phyloP scores from a whole-genome alignment of 2,329 filamentous ascomycete genomes.

The Sporothrix brasiliensis region DNA sequence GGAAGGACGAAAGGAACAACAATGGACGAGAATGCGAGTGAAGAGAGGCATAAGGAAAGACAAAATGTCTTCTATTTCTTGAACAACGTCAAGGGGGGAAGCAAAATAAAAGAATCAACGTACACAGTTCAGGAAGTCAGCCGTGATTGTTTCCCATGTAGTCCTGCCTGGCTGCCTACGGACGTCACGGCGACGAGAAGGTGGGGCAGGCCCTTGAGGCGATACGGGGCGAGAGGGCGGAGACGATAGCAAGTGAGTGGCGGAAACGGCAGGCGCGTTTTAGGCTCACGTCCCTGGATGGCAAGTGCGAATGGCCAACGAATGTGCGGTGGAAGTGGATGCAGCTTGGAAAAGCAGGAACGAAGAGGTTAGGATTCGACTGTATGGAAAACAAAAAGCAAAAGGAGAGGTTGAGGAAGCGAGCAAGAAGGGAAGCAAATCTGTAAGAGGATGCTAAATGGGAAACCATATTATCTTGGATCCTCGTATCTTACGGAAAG shows the following conservation, averaged over 20 bases:
- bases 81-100: not conserved
- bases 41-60: not conserved
- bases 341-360: not conserved
- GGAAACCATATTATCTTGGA: constrained; percentile 11
- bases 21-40: not conserved
- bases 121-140: constrained; percentile 12
- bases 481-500: constrained; percentile 23
- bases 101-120: constrained; percentile 14
- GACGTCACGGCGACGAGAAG: constrained; percentile 12
- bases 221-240: constrained; percentile 22
- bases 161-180: constrained; percentile 26
- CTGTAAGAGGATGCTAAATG: constrained; percentile 12
- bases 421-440: constrained; percentile 11
- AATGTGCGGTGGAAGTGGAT: not conserved
- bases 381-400: not conserved
- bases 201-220: constrained; percentile 27
- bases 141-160: constrained; percentile 9
- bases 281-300: not conserved
- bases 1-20: not conserved
- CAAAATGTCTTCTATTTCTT: not conserved
- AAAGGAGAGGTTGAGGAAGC: not conserved
- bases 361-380: not conserved
- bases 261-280: constrained; percentile 23
- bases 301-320: constrained; percentile 9
- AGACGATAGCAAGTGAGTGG: constrained; percentile 7